Conservation (phyloP, 768 basidiomycete species). For the Suillus occidentalis region DNA sequence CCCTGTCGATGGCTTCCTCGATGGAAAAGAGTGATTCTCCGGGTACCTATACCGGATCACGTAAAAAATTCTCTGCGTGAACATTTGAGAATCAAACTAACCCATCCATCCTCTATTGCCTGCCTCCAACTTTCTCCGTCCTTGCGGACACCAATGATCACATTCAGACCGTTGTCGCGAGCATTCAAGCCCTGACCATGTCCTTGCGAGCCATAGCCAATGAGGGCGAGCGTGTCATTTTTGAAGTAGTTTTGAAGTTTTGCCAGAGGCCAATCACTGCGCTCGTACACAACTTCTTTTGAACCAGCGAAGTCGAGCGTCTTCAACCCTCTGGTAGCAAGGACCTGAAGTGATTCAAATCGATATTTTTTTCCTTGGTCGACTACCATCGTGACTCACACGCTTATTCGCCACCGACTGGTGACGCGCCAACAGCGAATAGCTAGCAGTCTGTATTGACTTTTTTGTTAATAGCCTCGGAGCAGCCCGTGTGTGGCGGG, state of each 20-base stretch:
- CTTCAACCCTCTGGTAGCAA: constrained; percentile 40
- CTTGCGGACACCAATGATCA: constrained; percentile 97
- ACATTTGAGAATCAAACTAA: constrained; percentile 32
- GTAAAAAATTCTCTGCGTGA: neutral
- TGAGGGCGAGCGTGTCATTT: constrained; percentile 97
- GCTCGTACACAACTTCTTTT: constrained; percentile 92
- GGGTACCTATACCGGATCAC: constrained; percentile 53
- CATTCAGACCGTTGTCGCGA: constrained; percentile 97
- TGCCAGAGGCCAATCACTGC: constrained; percentile 94
- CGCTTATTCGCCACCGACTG: neutral
- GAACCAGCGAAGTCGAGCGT: constrained; percentile 96
- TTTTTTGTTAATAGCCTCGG: neutral
- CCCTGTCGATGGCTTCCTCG: constrained; percentile 92
- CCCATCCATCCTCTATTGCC: constrained; percentile 95
- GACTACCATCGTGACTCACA: neutral
- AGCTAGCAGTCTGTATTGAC: neutral
- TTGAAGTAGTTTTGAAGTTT: constrained; percentile 99
- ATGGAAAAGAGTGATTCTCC: constrained; percentile 98
- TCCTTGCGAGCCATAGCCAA: constrained; percentile 98
- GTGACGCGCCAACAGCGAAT: neutral
- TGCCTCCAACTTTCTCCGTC: constrained; percentile 96
- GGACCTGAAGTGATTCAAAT: neutral
- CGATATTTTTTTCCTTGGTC: neutral
- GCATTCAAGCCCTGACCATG: constrained; percentile 99
- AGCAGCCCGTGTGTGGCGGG: neutral